Base-by-base conservation (phyloP, 2,329 filamentous ascomycete species). In the Metarhizium robertsii region DNA sequence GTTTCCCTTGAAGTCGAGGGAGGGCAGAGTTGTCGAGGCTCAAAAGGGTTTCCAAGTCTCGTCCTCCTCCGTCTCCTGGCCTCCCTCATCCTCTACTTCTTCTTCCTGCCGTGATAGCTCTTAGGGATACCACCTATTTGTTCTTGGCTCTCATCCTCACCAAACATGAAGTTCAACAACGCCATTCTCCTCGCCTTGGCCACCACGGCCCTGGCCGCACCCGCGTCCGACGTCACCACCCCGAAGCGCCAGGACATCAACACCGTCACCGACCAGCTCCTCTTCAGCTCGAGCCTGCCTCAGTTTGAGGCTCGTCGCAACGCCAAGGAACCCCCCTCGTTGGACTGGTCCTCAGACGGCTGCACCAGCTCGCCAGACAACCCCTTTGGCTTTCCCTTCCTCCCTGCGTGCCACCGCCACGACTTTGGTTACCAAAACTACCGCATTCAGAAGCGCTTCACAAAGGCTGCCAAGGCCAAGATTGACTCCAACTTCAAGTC, bases 341-440 rank as follows among this genome's bases (percentile, higher is more conserved):
- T 76, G 0, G 63, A 71, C 64, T 77, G 73, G 74, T 57, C 60
- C 4, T 73, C 73, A 1, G 73, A 77, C 53, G 71, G 69, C 48
- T 77, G 74, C 68, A 71, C 70, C 4, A 61, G 59, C 0, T 71
- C 73, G 2, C 73, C 73, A 0, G 71, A 76, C 52, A 75, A 75
- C 59, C 74, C 74, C 0, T 69, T 72, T 34, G 69, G 70, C 2
- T 78, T 74, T 61, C 66, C 72, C 11, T 78, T 76, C 43, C 29
- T 66, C 3, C 71, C 69, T 0, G 73, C 71, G 13, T 80, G 78
- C 68, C 65, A 77, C 57, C 76, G 80, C 6, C 79, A 83, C 57
- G 80, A 83, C 61, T 83, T 83, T 63, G 79, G 78, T 1, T 79
- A 79, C 63, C 67, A 72, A 18, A 83, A 83, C 67, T 81, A 74